Conservation (phyloP, 768 basidiomycete species). For the Boletus sensibilis region DNA sequence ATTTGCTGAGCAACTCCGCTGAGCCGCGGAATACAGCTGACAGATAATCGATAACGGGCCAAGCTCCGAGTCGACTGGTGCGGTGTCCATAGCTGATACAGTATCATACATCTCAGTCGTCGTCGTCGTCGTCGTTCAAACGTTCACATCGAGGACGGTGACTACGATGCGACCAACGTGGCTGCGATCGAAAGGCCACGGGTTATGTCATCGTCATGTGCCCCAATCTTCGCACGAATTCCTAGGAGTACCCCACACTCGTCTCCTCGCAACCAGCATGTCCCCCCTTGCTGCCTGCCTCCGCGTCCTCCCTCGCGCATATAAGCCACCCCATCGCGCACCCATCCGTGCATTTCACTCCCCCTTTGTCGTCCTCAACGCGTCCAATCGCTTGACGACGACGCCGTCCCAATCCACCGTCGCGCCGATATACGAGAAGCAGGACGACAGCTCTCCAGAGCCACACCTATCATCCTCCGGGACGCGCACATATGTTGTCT, state of each 20-base stretch:
- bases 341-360: slow-evolving; percentile 60
- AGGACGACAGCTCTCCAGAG: slow-evolving; percentile 51
- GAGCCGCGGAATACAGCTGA: slow-evolving; percentile 5
- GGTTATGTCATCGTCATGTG: slow-evolving; percentile 30
- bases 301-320: slow-evolving; percentile 6
- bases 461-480: slow-evolving; percentile 44
- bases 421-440: slow-evolving; percentile 56
- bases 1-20: slow-evolving; percentile 7
- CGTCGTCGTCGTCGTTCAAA: background rate
- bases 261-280: slow-evolving; percentile 25
- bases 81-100: background rate
- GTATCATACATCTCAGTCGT: background rate
- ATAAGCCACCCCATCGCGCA: background rate
- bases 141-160: background rate
- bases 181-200: background rate
- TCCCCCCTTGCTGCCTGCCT: slow-evolving; percentile 1
- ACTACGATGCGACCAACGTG: background rate
- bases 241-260: slow-evolving; percentile 2
- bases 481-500: slow-evolving; percentile 68
- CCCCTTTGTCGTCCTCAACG: slow-evolving; percentile 55
- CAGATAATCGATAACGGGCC: background rate
- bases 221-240: slow-evolving; percentile 27
- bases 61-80: background rate
- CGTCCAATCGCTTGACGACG: slow-evolving; percentile 34
- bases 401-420: slow-evolving; percentile 32